A percentile compares a stretch with the other conserved stretches of the same genome.
These are phyloP conservation scores for Helianthus tuberosus DNA, from an alignment of 129 eudicot species.

Conservation along the genomic window DNA sequence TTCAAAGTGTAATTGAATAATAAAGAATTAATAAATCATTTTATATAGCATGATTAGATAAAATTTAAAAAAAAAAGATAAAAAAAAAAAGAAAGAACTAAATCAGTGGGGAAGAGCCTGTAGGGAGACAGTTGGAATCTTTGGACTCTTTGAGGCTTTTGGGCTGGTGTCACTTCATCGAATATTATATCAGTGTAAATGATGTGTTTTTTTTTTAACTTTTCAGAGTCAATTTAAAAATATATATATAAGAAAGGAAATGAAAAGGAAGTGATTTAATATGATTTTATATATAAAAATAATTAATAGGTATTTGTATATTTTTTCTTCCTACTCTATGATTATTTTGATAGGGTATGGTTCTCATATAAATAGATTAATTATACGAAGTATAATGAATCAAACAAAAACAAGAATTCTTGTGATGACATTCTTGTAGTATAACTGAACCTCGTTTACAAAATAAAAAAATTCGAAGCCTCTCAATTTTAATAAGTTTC, in stretches of 20 bases:
- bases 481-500: too few species aligned
- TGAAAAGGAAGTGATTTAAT: neutral
- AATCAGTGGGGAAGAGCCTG: conserved; percentile 30
- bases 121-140: conserved; percentile 50
- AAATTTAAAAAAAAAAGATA: neutral
- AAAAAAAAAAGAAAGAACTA: too few species aligned
- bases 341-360: too few species aligned
- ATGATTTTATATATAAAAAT: neutral
- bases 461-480: too few species aligned
- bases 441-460: too few species aligned
- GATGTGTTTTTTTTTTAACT: neutral
- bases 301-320: too few species aligned
- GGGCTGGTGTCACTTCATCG: conserved; percentile 38
- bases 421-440: too few species aligned
- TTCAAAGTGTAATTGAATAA: neutral
- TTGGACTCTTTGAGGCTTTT: conserved; percentile 42
- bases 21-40: neutral
- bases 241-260: too few species aligned
- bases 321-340: too few species aligned
- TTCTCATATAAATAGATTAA: too few species aligned
- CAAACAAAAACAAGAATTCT: too few species aligned
- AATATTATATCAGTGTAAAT: conserved; percentile 4
- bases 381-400: too few species aligned
- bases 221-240: neutral
- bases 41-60: neutral